Evolutionary conservation across 345 rosid genomes (phyloP).

Genomic region (Raphanus sativus): DNA sequence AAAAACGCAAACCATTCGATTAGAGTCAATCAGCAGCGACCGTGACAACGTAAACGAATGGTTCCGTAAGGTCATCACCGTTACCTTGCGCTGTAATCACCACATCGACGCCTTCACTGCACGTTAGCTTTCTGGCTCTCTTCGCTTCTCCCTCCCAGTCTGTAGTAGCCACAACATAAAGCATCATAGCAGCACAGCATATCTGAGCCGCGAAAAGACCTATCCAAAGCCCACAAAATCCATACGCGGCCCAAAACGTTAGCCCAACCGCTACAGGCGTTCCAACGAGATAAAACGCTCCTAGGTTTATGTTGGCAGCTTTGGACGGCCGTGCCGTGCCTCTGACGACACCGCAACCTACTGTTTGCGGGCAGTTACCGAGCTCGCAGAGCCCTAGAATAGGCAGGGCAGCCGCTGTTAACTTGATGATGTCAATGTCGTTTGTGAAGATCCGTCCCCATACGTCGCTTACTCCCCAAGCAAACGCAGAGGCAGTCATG

Average conservation of each 20-base stretch:
- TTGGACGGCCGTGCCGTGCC: conserved; percentile 84
- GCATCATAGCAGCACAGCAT: conserved; percentile 77
- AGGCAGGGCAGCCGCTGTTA: conserved; percentile 77
- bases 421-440: conserved; percentile 57
- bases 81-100: conserved; percentile 15
- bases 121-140: conserved; percentile 61
- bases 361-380: conserved; percentile 94
- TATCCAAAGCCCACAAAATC: conserved; percentile 81
- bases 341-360: conserved; percentile 84
- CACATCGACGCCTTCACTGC: conserved; percentile 36
- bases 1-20: not conserved
- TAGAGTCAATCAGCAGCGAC: conserved; percentile 29
- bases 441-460: conserved; percentile 84
- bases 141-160: conserved; percentile 74
- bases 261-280: conserved; percentile 86
- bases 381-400: conserved; percentile 85
- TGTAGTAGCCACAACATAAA: conserved; percentile 76
- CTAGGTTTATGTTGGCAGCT: conserved; percentile 85
- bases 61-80: conserved; percentile 17
- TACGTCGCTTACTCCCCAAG: conserved; percentile 59
- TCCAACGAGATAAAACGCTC: conserved; percentile 89
- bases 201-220: conserved; percentile 85
- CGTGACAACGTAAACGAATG: conserved; percentile 26
- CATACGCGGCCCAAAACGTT: conserved; percentile 59
- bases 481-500: conserved; percentile 61